Percentiles rank a stretch among this genome's conserved stretches.
These are phyloP conservation scores for Colletotrichum plurivorum DNA, from an alignment of 2,329 filamentous ascomycete genomes.

Conservation along the genomic window DNA sequence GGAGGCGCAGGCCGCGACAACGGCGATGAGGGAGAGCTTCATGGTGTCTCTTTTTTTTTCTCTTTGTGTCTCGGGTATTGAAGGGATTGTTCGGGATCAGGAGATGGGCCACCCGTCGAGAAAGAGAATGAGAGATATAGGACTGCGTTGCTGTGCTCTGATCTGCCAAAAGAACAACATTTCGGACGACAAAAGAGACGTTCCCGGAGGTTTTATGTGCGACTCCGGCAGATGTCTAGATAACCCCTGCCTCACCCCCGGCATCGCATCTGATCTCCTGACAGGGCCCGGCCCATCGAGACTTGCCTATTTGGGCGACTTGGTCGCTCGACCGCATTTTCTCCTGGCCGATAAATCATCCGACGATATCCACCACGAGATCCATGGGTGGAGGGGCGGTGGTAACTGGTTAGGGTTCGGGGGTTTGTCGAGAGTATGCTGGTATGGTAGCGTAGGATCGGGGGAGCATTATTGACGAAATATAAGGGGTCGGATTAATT, in stretches of 20 bases:
- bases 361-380: conserved; percentile 1
- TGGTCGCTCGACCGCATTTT: not conserved
- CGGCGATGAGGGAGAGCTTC: conserved; percentile 47
- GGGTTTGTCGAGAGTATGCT: too few species aligned
- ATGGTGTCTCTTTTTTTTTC: not conserved
- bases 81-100: not conserved
- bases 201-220: conserved; percentile 1
- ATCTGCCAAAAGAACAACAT: not conserved
- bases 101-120: not conserved
- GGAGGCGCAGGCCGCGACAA: conserved; percentile 47
- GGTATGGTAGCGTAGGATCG: not conserved
- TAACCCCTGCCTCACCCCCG: not conserved
- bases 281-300: not conserved
- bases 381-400: too few species aligned
- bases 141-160: not conserved
- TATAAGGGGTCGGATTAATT: conserved; percentile 20
- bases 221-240: conserved; percentile 7
- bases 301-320: conserved; percentile 1
- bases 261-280: conserved; percentile 14
- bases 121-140: not conserved
- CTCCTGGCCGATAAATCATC: conserved; percentile 14
- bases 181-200: not conserved
- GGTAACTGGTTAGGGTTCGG: too few species aligned
- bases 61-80: not conserved
- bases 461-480: not conserved